A percentile compares a stretch with the other conserved stretches of the same genome.
Conservation (phyloP, 2,329 filamentous ascomycete species). For the Diaporthe destruens region DNA sequence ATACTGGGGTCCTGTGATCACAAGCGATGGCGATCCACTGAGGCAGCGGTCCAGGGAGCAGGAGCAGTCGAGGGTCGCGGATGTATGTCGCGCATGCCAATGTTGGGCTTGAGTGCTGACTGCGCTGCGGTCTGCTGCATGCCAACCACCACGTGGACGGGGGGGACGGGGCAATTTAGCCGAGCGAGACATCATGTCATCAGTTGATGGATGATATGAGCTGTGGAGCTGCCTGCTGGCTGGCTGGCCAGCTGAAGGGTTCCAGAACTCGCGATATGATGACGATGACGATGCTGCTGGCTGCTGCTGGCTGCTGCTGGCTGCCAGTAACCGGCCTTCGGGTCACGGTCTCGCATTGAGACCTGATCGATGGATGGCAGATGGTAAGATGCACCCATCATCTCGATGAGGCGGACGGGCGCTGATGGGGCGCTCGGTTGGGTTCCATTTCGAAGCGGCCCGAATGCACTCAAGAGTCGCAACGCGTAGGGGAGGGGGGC, state of each 20-base stretch:
- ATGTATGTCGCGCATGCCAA: slow-evolving; percentile 31
- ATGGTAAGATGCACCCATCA: too few relatives aligned
- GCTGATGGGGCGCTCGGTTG: slow-evolving; percentile 7
- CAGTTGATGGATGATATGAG: slow-evolving; percentile 2
- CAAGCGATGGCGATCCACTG: slow-evolving; percentile 22
- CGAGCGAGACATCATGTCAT: slow-evolving; percentile 33
- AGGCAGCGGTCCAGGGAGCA: slow-evolving; percentile 24
- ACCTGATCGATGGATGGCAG: neutral
- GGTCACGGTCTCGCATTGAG: slow-evolving; percentile 15
- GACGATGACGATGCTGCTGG: too few relatives aligned
- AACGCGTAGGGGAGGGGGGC: neutral
- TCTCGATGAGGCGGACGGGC: neutral
- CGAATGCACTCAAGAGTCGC: slow-evolving; percentile 20
- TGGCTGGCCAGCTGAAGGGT: neutral
- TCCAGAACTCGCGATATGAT: neutral
- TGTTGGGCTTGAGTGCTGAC: slow-evolving; percentile 30
- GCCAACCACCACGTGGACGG: slow-evolving; percentile 31
- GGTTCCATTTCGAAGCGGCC: slow-evolving; percentile 21
- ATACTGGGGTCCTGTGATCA: slow-evolving; percentile 23
- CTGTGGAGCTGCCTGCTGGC: slow-evolving; percentile 5
- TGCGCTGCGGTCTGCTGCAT: slow-evolving; percentile 23
- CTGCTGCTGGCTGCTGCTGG: too few relatives aligned
- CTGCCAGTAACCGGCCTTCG: neutral
- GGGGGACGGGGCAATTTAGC: slow-evolving; percentile 31
- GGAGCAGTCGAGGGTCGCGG: slow-evolving; percentile 19